A percentile compares a stretch with the other conserved stretches of the same genome.
phyloP scores from a whole-genome alignment of 2,329 filamentous ascomycete species.

The Stemphylium lycopersici region DNA sequence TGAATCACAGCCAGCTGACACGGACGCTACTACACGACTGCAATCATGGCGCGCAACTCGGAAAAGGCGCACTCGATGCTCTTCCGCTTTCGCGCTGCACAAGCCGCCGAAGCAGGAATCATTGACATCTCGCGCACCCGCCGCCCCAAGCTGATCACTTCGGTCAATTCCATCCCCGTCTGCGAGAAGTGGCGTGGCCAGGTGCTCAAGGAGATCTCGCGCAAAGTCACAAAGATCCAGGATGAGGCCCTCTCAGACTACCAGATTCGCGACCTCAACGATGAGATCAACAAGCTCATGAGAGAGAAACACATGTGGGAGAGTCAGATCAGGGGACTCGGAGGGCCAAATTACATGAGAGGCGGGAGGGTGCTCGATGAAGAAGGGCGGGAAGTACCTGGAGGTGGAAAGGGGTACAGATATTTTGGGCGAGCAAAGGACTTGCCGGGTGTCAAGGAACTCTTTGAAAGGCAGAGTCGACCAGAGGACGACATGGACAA shows the following conservation, averaged over 20 bases:
- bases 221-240: slow-evolving; percentile 96
- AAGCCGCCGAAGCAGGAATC: slow-evolving; percentile 94
- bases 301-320: slow-evolving; percentile 99
- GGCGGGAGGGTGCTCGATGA: slow-evolving; percentile 62
- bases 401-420: slow-evolving; percentile 85
- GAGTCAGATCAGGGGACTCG: slow-evolving; percentile 90
- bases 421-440: slow-evolving; percentile 86
- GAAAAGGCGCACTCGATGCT: slow-evolving; percentile 99
- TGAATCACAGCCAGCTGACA: not conserved
- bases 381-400: slow-evolving; percentile 61
- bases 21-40: slow-evolving; percentile 13
- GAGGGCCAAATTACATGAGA: slow-evolving; percentile 97
- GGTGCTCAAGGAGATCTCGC: slow-evolving; percentile 94
- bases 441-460: slow-evolving; percentile 91
- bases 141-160: slow-evolving; percentile 88
- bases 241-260: slow-evolving; percentile 90
- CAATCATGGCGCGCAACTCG: slow-evolving; percentile 79
- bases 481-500: slow-evolving; percentile 60
- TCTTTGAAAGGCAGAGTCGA: slow-evolving; percentile 54
- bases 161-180: slow-evolving; percentile 78
- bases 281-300: slow-evolving; percentile 99
- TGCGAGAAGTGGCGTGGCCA: slow-evolving; percentile 99
- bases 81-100: slow-evolving; percentile 97
- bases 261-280: slow-evolving; percentile 96
- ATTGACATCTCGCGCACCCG: slow-evolving; percentile 90